phyloP scores from a whole-genome alignment of 31 red algal species.

The Odonthalia washingtoniensis region DNA sequence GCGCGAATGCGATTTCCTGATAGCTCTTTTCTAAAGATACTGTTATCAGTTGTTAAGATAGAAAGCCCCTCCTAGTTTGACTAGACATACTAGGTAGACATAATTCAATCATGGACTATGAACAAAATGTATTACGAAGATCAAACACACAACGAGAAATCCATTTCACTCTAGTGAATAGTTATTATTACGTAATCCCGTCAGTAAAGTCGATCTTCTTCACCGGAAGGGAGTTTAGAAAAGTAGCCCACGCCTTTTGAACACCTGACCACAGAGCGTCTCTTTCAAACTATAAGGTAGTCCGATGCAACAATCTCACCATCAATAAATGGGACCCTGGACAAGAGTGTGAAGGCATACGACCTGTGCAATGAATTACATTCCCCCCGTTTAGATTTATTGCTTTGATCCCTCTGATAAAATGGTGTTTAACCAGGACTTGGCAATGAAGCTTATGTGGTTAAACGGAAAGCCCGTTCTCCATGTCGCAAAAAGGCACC shows the following conservation, averaged over 20 bases:
- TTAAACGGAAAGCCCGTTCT: not conserved
- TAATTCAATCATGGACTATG: not conserved
- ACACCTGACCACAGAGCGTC: no score
- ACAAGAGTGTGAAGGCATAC: not conserved
- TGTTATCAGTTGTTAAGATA: no score
- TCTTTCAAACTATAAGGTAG: not conserved
- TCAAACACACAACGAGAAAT: not conserved
- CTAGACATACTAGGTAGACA: not conserved
- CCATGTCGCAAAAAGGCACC: not conserved
- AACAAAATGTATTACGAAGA: not conserved
- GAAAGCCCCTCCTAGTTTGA: not conserved
- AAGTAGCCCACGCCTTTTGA: not conserved
- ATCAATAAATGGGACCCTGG: no score
- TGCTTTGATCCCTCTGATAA: not conserved
- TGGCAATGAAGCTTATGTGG: not conserved
- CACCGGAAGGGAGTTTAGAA: not conserved
- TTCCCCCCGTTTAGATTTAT: no score
- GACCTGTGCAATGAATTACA: not conserved
- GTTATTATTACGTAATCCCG: not conserved
- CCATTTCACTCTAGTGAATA: not conserved
- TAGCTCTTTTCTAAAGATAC: no score
- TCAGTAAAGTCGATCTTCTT: not conserved
- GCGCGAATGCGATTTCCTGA: no score
- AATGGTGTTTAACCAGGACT: not conserved
- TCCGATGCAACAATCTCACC: not conserved